Conservation (phyloP, 73 alveolate species). For the Paramecium primaurelia region DNA sequence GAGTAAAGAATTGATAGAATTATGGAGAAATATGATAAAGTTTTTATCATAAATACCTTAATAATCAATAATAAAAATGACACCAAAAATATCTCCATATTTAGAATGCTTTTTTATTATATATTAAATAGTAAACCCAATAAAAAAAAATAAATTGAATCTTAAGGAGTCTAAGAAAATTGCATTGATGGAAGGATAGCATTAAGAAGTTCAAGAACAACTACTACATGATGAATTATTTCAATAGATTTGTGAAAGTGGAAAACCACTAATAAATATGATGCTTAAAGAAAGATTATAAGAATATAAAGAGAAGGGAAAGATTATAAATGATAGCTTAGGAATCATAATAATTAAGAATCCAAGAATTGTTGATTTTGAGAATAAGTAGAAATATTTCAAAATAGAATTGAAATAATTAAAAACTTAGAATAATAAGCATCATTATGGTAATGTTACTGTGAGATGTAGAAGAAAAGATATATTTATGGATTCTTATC, state of each 20-base stretch:
- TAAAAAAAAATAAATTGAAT: neutral
- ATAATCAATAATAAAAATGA: neutral
- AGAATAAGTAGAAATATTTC: conserved; percentile 43
- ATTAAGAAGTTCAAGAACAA: neutral
- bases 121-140: neutral
- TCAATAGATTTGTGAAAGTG: neutral
- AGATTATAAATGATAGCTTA: neutral
- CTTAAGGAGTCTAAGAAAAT: neutral
- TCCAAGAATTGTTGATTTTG: conserved; percentile 51
- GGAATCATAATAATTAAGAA: conserved; percentile 36
- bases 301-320: neutral
- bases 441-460: neutral
- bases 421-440: neutral
- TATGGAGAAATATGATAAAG: neutral
- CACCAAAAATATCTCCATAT: neutral
- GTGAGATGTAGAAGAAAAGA: conserved; percentile 53
- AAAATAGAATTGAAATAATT: conserved; percentile 18
- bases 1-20: neutral
- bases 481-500: conserved; percentile 48
- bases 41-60: neutral
- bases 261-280: neutral
- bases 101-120: conserved; percentile 10
- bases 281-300: neutral
- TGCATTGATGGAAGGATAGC: neutral
- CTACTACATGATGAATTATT: neutral